These are phyloP conservation scores for Juglanconis sp. DNA, from an alignment of 2,329 filamentous ascomycete species.

Conservation along the genomic window DNA sequence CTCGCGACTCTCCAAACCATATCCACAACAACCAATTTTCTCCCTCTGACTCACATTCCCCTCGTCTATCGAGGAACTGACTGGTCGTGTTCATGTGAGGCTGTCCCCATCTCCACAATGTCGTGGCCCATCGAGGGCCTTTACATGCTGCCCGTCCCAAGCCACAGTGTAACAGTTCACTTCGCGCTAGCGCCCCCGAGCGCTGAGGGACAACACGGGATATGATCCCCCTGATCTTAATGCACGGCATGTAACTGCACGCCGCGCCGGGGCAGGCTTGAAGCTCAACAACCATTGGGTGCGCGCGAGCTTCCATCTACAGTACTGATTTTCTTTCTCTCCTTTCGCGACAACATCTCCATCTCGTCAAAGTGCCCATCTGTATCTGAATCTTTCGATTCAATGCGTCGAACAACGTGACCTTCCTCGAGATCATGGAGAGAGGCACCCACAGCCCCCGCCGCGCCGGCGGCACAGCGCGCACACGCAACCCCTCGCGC, in stretches of 20 bases:
- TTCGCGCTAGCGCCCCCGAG: no score
- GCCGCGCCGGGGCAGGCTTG: not conserved
- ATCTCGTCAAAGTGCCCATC: not conserved
- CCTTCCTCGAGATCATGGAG: not conserved
- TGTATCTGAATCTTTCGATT: not conserved
- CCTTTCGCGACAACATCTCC: not conserved
- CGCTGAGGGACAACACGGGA: not conserved
- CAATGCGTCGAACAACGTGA: not conserved
- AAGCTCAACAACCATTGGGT: no score
- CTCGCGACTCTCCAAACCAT: not conserved
- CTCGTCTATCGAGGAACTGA: not conserved
- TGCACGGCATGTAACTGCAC: slow-evolving; percentile 1
- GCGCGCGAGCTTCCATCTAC: not conserved
- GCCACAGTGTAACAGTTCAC: no score
- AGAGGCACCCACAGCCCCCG: not conserved
- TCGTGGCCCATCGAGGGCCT: not conserved
- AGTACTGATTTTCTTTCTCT: not conserved
- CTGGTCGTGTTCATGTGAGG: no score
- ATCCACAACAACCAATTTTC: not conserved
- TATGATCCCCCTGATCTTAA: slow-evolving; percentile 5
- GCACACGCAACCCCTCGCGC: slow-evolving; percentile 6
- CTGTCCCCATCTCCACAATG: no score
- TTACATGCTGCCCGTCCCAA: no score
- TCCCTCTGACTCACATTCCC: not conserved
- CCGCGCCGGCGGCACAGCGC: not conserved